phyloP scores from a whole-genome alignment of 331 rosid genomes.

The Rosa hybrid region DNA sequence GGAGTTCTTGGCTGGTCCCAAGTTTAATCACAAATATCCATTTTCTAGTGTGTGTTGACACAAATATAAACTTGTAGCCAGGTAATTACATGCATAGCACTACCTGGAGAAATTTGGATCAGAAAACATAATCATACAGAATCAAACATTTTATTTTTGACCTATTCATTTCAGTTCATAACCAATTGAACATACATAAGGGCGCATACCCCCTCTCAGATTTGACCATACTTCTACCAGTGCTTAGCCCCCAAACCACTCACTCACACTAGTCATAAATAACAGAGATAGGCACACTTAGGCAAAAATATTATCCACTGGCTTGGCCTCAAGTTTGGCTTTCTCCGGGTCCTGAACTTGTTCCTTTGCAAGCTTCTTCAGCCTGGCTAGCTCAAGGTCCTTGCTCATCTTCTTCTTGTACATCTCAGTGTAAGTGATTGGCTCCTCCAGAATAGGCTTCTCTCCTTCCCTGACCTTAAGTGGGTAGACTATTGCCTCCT shows the following conservation, averaged over 20 bases:
- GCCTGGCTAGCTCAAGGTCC: slow-evolving; percentile 70
- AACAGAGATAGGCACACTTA: not conserved
- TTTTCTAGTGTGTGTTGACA: too few relatives aligned
- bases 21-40: too few relatives aligned
- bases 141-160: not conserved
- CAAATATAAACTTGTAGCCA: too few relatives aligned
- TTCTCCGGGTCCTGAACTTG: slow-evolving; percentile 28
- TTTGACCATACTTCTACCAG: not conserved
- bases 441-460: slow-evolving; percentile 54
- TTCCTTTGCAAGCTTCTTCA: slow-evolving; percentile 70
- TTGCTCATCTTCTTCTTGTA: slow-evolving; percentile 76
- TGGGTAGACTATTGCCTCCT: slow-evolving; percentile 80
- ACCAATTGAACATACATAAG: not conserved
- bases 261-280: not conserved
- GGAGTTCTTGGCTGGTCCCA: too few relatives aligned
- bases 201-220: not conserved
- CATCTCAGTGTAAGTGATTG: slow-evolving; percentile 85
- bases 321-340: slow-evolving; percentile 36
- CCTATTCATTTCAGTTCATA: not conserved
- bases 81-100: not conserved
- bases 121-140: not conserved
- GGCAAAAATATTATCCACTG: slow-evolving; percentile 56
- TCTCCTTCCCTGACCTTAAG: slow-evolving; percentile 75
- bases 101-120: not conserved
- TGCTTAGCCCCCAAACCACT: not conserved